Percentiles rank a stretch among this genome's conserved stretches.
phyloP scores from a whole-genome alignment of 2,329 filamentous ascomycete species.

The Ophiosphaerella korrae region DNA sequence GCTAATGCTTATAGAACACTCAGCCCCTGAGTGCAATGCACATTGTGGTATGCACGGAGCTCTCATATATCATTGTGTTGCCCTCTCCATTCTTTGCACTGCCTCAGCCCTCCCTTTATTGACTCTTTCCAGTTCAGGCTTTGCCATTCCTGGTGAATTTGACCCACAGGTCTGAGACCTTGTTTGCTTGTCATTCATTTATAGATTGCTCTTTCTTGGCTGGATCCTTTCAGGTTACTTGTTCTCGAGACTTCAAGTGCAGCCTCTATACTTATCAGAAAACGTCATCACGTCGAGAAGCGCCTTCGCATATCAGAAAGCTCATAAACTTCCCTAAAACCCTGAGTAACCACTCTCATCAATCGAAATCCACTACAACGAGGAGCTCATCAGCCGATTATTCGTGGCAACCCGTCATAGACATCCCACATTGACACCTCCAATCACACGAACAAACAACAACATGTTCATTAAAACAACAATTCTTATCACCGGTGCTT shows the following conservation, averaged over 20 bases:
- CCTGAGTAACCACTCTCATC: too few relatives aligned
- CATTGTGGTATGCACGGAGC: slow-evolving; percentile 7
- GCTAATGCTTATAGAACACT: slow-evolving; percentile 1
- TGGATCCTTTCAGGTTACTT: slow-evolving; percentile 8
- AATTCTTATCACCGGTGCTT: slow-evolving; percentile 26
- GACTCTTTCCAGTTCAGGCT: slow-evolving; percentile 3
- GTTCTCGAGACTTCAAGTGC: neutral
- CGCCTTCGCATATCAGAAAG: too few relatives aligned
- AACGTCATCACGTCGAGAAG: too few relatives aligned
- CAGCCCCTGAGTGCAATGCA: neutral
- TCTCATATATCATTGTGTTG: slow-evolving; percentile 13
- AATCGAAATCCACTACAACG: too few relatives aligned
- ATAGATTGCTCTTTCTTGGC: slow-evolving; percentile 1
- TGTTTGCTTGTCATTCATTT: slow-evolving; percentile 2
- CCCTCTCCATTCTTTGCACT: slow-evolving; percentile 12
- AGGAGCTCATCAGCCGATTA: too few relatives aligned
- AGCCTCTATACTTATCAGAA: too few relatives aligned
- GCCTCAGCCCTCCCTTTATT: slow-evolving; percentile 16
- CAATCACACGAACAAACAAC: slow-evolving; percentile 5
- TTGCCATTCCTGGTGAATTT: slow-evolving; percentile 15
- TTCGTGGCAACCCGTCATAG: neutral
- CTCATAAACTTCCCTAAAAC: neutral
- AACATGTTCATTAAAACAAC: slow-evolving; percentile 34
- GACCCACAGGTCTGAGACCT: slow-evolving; percentile 17
- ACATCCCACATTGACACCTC: neutral